Base-by-base conservation (phyloP, 1,139 yeast species). In the Yamadazyma diospyri region DNA sequence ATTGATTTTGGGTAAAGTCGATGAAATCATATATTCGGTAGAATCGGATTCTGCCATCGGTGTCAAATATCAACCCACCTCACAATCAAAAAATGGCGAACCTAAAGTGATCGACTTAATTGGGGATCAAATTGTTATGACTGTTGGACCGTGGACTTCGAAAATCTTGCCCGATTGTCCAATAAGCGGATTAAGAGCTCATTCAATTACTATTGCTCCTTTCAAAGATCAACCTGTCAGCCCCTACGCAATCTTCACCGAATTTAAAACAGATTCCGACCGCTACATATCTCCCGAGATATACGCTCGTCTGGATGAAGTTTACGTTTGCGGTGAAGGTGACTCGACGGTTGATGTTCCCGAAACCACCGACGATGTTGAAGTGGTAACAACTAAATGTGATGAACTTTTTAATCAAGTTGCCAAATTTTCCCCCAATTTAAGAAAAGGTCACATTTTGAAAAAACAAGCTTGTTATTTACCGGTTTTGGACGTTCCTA, bases 81-180 rank as follows among this genome's bases (percentile, higher is more conserved):
- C 12, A 66, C 69, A 36, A 51, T 33, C 58, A 25, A 17, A 21
- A 50, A 53, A 12, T 50, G 53, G 22, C 30, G 24, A 38, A 38
- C 35, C 32, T 18, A 44, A 39, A 45, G 51, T 47, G 25, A 51
- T 75, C 7, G 66, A 66, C 32, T 58, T 86, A 16, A 51, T 51
- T 14, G 94, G 86, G 25, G 87, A 84, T 50, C 81, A 84, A 50
- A 78, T 86, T 16, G 81, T 92, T n/a, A 66, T 89, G 47, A 70
- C 94, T 0, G 84, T 86, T 43, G 98, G 98, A 1, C 97, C 97
- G 5, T 89, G 98, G 98, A 88, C 97, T 2, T 81, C 95, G 1
- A 83, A 81, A 49, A 74, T 89, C 27, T 64, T 89, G 37, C 95
- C 95, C 2, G 88, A 84, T 46, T 88, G 97, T 54, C 97, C 97